Conservation (phyloP, 1,284 basidiomycete species). For the Caloboletus inedulis region DNA sequence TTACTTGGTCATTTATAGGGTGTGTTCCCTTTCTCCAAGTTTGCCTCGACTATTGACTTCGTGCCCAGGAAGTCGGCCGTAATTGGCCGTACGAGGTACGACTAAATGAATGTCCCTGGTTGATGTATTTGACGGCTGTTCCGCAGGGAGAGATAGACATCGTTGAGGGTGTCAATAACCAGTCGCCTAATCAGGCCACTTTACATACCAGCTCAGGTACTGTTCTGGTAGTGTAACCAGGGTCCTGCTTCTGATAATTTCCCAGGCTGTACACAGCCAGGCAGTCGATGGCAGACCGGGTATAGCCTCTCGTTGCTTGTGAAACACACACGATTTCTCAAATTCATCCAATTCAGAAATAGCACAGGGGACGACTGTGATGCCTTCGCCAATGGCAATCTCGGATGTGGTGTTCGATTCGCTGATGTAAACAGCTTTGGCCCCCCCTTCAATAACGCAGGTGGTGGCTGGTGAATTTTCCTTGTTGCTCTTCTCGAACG, state of each 20-base stretch:
- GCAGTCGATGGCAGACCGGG: background rate
- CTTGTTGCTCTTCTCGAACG: background rate
- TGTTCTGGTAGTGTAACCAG: background rate
- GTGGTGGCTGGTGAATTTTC: background rate
- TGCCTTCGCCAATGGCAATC: background rate
- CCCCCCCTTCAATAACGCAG: background rate
- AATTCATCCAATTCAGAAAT: background rate
- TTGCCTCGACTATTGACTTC: background rate
- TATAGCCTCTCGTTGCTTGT: background rate
- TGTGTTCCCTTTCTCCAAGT: background rate
- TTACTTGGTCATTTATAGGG: background rate
- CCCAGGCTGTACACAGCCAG: background rate
- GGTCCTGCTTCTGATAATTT: background rate
- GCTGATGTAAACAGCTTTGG: background rate
- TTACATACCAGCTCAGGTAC: background rate
- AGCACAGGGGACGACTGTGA: background rate
- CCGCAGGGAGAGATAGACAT: background rate
- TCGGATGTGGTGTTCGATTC: background rate
- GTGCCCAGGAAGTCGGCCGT: conserved; percentile 7
- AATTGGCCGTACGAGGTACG: conserved; percentile 11
- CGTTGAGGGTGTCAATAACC: background rate
- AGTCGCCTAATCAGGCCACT: background rate
- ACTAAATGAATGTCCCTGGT: background rate
- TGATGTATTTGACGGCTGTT: background rate
- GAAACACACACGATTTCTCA: background rate